phyloP scores from a whole-genome alignment of 306 rosid genomes.

The Ziziphus jujuba region DNA sequence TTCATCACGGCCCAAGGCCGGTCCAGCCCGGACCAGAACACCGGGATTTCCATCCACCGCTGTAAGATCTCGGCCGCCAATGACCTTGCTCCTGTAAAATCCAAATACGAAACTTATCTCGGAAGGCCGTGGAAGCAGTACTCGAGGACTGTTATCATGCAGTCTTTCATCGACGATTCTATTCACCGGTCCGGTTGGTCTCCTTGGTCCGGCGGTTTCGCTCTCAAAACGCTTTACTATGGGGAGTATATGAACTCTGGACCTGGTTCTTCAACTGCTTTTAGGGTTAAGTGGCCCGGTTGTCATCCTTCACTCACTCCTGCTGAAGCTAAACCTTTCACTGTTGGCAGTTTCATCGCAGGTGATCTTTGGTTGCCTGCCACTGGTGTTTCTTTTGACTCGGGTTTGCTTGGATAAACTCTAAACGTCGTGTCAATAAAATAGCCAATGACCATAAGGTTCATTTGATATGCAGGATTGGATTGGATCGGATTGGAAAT shows the following conservation, averaged over 20 bases:
- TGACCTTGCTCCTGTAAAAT: conserved; percentile 18
- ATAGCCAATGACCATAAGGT: no score
- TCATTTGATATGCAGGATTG: no score
- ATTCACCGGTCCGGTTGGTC: conserved; percentile 34
- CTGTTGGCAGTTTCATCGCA: conserved; percentile 30
- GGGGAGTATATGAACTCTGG: conserved; percentile 38
- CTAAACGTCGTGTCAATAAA: no score
- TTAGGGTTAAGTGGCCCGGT: conserved; percentile 33
- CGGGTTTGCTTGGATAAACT: conserved; percentile 26
- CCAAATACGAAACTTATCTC: conserved; percentile 23
- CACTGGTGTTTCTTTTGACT: conserved; percentile 38
- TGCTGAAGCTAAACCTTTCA: conserved; percentile 28
- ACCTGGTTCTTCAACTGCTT: conserved; percentile 30
- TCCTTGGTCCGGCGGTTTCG: conserved; percentile 36
- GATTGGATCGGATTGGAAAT: no score
- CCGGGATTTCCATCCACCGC: conserved; percentile 40
- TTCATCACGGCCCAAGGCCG: conserved; percentile 40
- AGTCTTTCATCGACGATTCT: conserved; percentile 26
- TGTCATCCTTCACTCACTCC: conserved; percentile 27
- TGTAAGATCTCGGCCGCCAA: conserved; percentile 29
- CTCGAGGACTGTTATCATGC: conserved; percentile 37
- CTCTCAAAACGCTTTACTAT: conserved; percentile 11
- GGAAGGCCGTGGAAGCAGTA: conserved; percentile 48
- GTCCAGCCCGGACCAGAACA: conserved; percentile 32
- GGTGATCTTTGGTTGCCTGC: conserved; percentile 42